These are phyloP conservation scores for Xylaria longipes DNA, from an alignment of 495 filamentous ascomycete species.

Conservation along the genomic window DNA sequence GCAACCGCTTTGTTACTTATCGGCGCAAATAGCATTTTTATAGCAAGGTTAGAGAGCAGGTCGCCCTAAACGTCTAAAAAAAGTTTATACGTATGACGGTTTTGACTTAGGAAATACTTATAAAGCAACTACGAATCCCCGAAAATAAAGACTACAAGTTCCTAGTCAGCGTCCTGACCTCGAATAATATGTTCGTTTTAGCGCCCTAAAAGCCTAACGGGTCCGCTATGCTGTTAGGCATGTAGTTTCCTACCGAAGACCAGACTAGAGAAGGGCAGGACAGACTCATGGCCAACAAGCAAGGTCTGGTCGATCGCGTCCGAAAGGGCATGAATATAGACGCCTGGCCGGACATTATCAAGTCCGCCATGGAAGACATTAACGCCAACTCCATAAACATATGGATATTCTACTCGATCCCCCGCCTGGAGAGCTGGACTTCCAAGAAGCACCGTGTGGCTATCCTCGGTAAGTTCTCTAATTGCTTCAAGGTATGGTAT, in stretches of 20 bases:
- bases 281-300: constrained; percentile 24
- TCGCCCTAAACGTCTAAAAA: constrained; percentile 18
- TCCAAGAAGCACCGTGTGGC: constrained; percentile 29
- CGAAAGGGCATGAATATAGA: constrained; percentile 6
- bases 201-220: constrained; percentile 53
- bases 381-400: constrained; percentile 29
- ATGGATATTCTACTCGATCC: constrained; percentile 31
- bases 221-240: constrained; percentile 50
- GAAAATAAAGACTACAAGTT: constrained; percentile 40
- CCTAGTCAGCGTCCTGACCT: constrained; percentile 50
- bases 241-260: constrained; percentile 35
- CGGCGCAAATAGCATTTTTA: constrained; percentile 58
- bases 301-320: constrained; percentile 17
- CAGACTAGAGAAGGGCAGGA: constrained; percentile 26
- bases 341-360: constrained; percentile 25
- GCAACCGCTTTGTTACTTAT: constrained; percentile 44
- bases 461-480: constrained; percentile 19
- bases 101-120: constrained; percentile 24
- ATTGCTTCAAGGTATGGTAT: too few relatives aligned
- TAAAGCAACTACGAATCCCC: constrained; percentile 21
- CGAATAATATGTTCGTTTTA: constrained; percentile 51
- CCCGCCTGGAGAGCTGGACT: constrained; percentile 39
- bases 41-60: constrained; percentile 44
- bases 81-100: constrained; percentile 26
- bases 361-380: constrained; percentile 27